Evolutionary conservation across 352 stramenopile species (phyloP), one percentile per base, ranked within the genome.

Genomic region (Globisporangium radiosum): DNA sequence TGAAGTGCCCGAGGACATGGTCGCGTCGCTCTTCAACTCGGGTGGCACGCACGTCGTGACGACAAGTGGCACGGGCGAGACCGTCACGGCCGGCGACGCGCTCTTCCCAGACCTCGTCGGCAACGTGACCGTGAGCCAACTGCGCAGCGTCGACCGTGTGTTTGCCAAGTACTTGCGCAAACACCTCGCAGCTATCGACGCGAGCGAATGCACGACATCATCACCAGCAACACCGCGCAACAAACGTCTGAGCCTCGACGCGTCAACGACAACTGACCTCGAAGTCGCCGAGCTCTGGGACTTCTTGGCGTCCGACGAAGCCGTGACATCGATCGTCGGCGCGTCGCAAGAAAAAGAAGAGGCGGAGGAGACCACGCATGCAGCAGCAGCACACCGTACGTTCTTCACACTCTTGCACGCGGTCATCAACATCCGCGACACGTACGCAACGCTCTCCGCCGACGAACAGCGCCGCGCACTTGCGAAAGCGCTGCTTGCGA

Each of bases 1-100:
- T 36, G 65, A 71, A 7, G 69, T 92, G 36, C 75, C 80, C 5
- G 65, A 72, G 40, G 53, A 64, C 39, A 73, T 78, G 43, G 79
- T 87, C 60, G 52, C 74, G 17, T 69, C 71, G 57, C 70, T 92
- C 9, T 90, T 92, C 53, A 68, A 85, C 61, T 88, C 80, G 37
- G 80, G 80, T 15, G 83, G 80, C 55, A 92, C 83, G 15, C 72
- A 73, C 7, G 60, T 83, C 4, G 43, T 72, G 15, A 67, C 62
- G 5, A 55, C 56, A 15, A 60, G 56, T 48, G 54, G 17, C 39
- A 56, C 55, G 11, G 56, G 55, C 38, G 56, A 62, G 33, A 65
- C 57, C 40, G 65, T 68, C 13, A n/a, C 52, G 9, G 56, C 73
- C 6, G 55, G 64, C 48, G 59, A 62, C 57, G 38, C 43, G 49